Conservation (phyloP, 192 early-diverging fungal genomes). For the Dimargaris verticillata region DNA sequence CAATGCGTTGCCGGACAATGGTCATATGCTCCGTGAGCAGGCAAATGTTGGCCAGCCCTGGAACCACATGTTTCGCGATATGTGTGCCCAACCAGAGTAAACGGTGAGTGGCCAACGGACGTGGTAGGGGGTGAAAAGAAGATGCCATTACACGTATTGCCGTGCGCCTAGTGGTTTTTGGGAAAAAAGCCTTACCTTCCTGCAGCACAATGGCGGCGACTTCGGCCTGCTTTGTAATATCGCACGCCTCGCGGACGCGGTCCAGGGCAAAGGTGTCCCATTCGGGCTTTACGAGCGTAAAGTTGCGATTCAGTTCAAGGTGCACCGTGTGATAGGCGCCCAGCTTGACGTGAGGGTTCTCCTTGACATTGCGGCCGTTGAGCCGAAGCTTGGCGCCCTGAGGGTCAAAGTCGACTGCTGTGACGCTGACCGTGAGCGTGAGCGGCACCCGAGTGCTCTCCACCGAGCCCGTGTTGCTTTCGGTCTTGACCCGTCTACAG, state of each 20-base stretch:
- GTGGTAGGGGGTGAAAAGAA: too few relatives aligned
- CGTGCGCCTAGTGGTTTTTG: too few relatives aligned
- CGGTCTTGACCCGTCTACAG: slow-evolving; percentile 67
- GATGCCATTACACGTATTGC: too few relatives aligned
- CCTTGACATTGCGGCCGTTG: slow-evolving; percentile 67
- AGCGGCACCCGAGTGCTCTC: slow-evolving; percentile 63
- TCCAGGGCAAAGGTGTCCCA: slow-evolving; percentile 93
- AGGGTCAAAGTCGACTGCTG: slow-evolving; percentile 79
- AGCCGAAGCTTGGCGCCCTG: slow-evolving; percentile 73
- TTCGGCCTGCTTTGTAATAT: slow-evolving; percentile 77
- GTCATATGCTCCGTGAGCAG: slow-evolving; percentile 92
- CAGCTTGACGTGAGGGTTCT: slow-evolving; percentile 86
- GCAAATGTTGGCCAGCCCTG: slow-evolving; percentile 81
- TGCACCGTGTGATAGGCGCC: slow-evolving; percentile 90
- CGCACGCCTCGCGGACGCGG: slow-evolving; percentile 73
- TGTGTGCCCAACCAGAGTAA: too few relatives aligned
- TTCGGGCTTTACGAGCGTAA: slow-evolving; percentile 71
- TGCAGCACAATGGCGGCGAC: slow-evolving; percentile 83
- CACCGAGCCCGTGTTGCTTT: slow-evolving; percentile 74
- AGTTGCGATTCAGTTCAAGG: slow-evolving; percentile 73
- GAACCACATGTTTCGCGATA: neutral
- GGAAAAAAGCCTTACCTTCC: slow-evolving; percentile 25
- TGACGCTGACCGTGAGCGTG: slow-evolving; percentile 69
- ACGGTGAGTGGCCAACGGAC: too few relatives aligned
- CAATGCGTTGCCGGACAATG: slow-evolving; percentile 82